Base-by-base conservation (phyloP, 306 rosid species). In the Aeschynomene evenia region DNA sequence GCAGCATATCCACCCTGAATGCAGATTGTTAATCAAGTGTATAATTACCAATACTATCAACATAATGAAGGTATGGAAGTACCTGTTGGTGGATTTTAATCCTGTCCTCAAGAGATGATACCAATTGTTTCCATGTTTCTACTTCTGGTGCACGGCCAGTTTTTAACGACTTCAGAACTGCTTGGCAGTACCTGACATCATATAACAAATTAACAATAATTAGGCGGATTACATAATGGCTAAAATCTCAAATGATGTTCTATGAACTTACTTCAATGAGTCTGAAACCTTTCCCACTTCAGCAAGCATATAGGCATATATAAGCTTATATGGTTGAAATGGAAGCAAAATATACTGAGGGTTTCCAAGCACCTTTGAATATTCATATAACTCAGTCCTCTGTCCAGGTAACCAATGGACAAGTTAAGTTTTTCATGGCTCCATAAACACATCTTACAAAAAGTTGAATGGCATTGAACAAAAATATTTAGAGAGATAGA, bases 301-400 rank as follows among this genome's bases (percentile, higher is more conserved):
- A 55, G 95, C 96, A 46, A 92, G 87, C 96, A 92, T 88, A 81
- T 86, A 72, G 29, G 96, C 98, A 73, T 92, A 92, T 53, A 89
- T 56, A 71, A 92, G 87, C 81, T 92, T 92, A 88, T 92, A 92
- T 29, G 98, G 98, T 53, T 89, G 98, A 78, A 92, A 92, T 1
- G 96, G 95, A 72, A 85, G 88, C 63, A 92, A 82, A 66, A 86
- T 66, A 83, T 84, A 92, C 88, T 92, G 98, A 67, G 98, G 86
- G 82, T 89, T 92, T 58, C 98, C 98, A 58, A 89, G 91, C 82
- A 89, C 89, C 90, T 85, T 92, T 10, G 98, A 86, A 74, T 92
- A 89, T 80, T 92, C 98, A 14, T 92, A 92, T 66, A 92, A 73
- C 80, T 92, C 98, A 1, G 98, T 92, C 86, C 91, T 92, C 98